Evolutionary conservation across 352 stramenopile genomes (phyloP), one percentile per base, ranked within the genome.

Genomic region (Phytophthora rubi): DNA sequence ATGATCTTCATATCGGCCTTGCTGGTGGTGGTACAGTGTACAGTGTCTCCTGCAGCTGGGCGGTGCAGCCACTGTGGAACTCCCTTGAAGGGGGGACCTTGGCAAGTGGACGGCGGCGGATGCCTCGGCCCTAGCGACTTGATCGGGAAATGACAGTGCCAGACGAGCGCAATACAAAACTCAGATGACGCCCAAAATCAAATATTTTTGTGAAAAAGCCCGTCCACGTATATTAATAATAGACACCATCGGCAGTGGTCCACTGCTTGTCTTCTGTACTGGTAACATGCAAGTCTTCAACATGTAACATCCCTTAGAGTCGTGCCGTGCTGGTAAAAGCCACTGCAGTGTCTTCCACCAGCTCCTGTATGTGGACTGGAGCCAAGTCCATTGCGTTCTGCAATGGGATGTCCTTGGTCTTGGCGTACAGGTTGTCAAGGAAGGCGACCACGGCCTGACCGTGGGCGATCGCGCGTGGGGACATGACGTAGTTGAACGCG

Each of bases 401-500:
- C 23, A 53, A 23, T 35, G 68, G 61, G 32, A 73, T 57, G 39
- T 76, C 30, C 48, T 82, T 89, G 16, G 80, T 84, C 60, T 86
- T 81, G 16, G 35, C 26, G 65, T 91, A 76, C 32, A 91, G 30
- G 33, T 86, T 85, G 26, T 80, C 70, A 4, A 94, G 75, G 73
- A 90, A 94, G 12, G 74, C 79, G 44, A 73, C 83, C 32, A 93
- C 83, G 1, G 86, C 85, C 55, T 94, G 83, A 2, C 82, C 81
- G 60, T 90, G 85, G 2, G 86, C 86, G 5, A 93, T 69, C 2
- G 82, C 73, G 6, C 86, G 83, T 3, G 85, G 86, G n/a, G 85
- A 93, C 63, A 87, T 73, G 30, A 93, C 68, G 68, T 85, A 89
- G 71, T 93, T 92, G 73, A 94, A 94, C 13, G 77, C 82, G 59